phyloP scores from a whole-genome alignment of 768 basidiomycete genomes.

The Kwoniella botswanensis region DNA sequence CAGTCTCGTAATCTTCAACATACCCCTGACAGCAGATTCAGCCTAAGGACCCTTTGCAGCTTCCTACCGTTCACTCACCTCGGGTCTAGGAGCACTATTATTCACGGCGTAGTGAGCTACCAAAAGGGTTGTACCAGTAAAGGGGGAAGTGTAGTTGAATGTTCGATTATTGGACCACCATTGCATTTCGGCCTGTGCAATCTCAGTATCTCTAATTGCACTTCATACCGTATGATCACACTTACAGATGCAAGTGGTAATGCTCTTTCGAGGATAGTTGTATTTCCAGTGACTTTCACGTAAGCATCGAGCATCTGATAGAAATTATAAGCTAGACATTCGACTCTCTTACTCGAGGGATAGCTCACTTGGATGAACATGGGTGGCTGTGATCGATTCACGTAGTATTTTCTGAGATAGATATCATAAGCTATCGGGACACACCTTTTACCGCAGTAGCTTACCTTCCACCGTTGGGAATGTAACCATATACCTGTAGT shows the following conservation, averaged over 20 bases:
- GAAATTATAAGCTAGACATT: too few relatives aligned
- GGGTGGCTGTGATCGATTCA: slow-evolving; percentile 91
- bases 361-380: slow-evolving; percentile 74
- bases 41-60: not conserved
- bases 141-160: slow-evolving; percentile 53
- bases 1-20: slow-evolving; percentile 73
- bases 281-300: slow-evolving; percentile 72
- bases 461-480: slow-evolving; percentile 85
- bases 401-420: slow-evolving; percentile 70
- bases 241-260: slow-evolving; percentile 80
- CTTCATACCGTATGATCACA: not conserved
- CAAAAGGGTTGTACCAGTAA: slow-evolving; percentile 62
- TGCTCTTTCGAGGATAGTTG: slow-evolving; percentile 73
- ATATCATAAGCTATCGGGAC: not conserved
- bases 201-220: not conserved
- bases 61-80: slow-evolving; percentile 60
- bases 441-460: not conserved
- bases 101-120: slow-evolving; percentile 74
- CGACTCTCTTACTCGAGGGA: too few relatives aligned
- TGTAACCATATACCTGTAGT: slow-evolving; percentile 71
- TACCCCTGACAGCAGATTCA: slow-evolving; percentile 46
- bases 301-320: slow-evolving; percentile 86
- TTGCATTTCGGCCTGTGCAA: slow-evolving; percentile 69
- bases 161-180: slow-evolving; percentile 85
- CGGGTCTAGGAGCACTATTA: slow-evolving; percentile 81